Conservation (phyloP, 495 filamentous ascomycete species). For the Penicillium herquei region DNA sequence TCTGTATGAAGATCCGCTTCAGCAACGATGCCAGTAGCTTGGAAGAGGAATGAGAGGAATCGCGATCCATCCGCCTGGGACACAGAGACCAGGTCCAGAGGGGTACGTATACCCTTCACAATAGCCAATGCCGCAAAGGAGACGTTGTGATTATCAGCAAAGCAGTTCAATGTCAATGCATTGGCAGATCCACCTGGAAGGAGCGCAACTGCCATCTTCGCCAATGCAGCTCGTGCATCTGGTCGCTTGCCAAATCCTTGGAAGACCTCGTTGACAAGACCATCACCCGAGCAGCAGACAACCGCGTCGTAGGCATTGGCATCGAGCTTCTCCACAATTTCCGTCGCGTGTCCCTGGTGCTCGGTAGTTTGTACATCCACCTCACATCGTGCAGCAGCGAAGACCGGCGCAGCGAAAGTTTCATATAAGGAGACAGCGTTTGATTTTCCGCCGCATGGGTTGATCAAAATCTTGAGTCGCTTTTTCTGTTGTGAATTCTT, state of each 20-base stretch:
- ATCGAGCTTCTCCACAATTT: conserved; percentile 77
- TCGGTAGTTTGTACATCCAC: conserved; percentile 74
- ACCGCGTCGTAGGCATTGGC: conserved; percentile 77
- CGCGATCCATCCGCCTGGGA: conserved; percentile 68
- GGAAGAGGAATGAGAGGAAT: conserved; percentile 84
- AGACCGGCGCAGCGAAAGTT: conserved; percentile 74
- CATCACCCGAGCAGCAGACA: conserved; percentile 89
- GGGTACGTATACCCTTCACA: conserved; percentile 78
- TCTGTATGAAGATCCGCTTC: conserved; percentile 89
- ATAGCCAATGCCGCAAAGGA: conserved; percentile 75
- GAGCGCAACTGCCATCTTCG: conserved; percentile 80
- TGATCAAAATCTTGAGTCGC: conserved; percentile 83
- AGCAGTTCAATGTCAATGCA: conserved; percentile 87
- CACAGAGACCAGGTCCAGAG: conserved; percentile 82
- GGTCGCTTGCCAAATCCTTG: conserved; percentile 79
- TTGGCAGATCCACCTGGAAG: conserved; percentile 93
- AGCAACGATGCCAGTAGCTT: conserved; percentile 86
- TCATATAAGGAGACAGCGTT: conserved; percentile 71
- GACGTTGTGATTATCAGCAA: conserved; percentile 68
- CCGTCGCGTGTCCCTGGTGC: conserved; percentile 71
- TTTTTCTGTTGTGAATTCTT: conserved; percentile 66
- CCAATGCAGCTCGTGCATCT: conserved; percentile 72
- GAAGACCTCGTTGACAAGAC: conserved; percentile 89
- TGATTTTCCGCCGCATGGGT: conserved; percentile 86
- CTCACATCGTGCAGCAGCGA: conserved; percentile 76